A percentile compares a stretch with the other conserved stretches of the same genome.
These are phyloP conservation scores for Eremothecium cymbalariae DNA, from an alignment of 1,139 yeast species.

Conservation along the genomic window DNA sequence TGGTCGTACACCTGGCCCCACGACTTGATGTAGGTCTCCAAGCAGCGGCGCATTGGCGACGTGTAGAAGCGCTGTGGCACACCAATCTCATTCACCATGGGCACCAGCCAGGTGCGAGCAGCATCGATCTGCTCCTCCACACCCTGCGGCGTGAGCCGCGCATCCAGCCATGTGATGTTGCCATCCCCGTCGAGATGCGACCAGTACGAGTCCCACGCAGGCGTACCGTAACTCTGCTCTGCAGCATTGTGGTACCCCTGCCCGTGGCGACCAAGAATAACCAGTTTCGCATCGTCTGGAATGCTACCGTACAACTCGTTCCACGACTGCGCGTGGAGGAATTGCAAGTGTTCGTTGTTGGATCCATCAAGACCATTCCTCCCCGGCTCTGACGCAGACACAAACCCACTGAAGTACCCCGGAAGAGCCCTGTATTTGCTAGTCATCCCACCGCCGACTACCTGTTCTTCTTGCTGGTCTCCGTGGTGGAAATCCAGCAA, in stretches of 20 bases:
- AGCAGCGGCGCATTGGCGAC: conserved; percentile 60
- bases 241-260: conserved; percentile 70
- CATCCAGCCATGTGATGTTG: conserved; percentile 26
- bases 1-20: conserved; percentile 44
- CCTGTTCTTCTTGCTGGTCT: neutral
- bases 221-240: conserved; percentile 46
- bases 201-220: conserved; percentile 56
- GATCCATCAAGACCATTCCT: no score
- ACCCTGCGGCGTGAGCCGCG: conserved; percentile 49
- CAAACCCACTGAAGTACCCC: conserved; percentile 21
- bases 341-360: conserved; percentile 40
- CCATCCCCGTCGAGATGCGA: conserved; percentile 37
- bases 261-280: conserved; percentile 67
- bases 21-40: conserved; percentile 48
- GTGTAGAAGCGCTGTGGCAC: conserved; percentile 48
- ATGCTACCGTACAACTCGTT: conserved; percentile 26
- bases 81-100: conserved; percentile 37
- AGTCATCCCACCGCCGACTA: neutral
- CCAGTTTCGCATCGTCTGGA: conserved; percentile 34
- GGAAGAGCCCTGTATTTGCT: conserved; percentile 19
- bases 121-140: conserved; percentile 42
- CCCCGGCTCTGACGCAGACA: conserved; percentile 5
- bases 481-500: neutral
- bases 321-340: conserved; percentile 39
- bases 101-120: conserved; percentile 38